A percentile compares a stretch with the other conserved stretches of the same genome.
These are phyloP conservation scores for Ceratobasidium sp. DNA, from an alignment of 1,284 basidiomycete genomes.

Conservation along the genomic window DNA sequence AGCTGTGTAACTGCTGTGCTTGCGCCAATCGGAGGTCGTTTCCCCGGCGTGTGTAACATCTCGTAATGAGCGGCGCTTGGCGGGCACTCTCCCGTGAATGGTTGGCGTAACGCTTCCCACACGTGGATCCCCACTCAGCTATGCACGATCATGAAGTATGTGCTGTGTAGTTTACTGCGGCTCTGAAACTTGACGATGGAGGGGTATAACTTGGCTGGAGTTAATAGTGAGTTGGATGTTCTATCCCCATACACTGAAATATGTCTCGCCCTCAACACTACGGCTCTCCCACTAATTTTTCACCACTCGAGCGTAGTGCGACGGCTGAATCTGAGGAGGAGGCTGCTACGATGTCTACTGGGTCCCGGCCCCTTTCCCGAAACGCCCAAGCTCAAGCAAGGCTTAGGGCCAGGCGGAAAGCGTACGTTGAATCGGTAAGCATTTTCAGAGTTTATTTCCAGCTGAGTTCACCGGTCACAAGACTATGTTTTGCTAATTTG, in stretches of 20 bases:
- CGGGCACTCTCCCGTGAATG: constrained; percentile 11
- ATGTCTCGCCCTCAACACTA: constrained; percentile 11
- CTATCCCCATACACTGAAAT: not conserved
- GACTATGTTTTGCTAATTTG: not conserved
- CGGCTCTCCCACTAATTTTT: not conserved
- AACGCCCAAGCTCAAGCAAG: constrained; percentile 34
- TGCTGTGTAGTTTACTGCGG: constrained; percentile 15
- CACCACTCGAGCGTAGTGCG: not conserved
- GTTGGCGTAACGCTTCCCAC: constrained; percentile 24
- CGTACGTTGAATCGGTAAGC: constrained; percentile 33
- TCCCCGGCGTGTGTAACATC: constrained; percentile 11
- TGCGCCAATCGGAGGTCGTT: constrained; percentile 17
- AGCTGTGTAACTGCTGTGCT: constrained; percentile 18
- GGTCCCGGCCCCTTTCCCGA: constrained; percentile 14
- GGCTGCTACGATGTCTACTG: not conserved
- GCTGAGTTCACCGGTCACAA: not conserved
- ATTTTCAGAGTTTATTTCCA: not conserved
- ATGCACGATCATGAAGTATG: not conserved
- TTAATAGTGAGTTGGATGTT: not conserved
- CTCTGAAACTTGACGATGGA: not conserved
- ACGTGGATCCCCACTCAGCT: constrained; percentile 12
- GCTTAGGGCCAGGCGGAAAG: constrained; percentile 30
- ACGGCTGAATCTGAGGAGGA: constrained; percentile 26
- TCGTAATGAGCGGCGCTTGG: constrained; percentile 20
- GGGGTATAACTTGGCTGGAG: constrained; percentile 6